phyloP scores from a whole-genome alignment of 1,139 yeast species.

The Geotrichum australiense region DNA sequence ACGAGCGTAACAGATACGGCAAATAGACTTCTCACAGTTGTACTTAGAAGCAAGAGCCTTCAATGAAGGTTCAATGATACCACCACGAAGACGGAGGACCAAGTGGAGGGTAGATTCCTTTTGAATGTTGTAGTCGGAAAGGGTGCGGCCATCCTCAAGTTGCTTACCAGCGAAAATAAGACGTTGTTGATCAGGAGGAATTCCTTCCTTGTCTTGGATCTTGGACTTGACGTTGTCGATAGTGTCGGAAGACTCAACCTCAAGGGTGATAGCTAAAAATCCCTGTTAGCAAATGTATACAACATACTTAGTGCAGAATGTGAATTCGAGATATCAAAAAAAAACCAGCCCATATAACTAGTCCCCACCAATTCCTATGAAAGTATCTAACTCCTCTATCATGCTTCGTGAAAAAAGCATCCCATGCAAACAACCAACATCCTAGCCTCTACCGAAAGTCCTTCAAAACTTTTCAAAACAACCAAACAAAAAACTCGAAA shows the following conservation, averaged over 20 bases:
- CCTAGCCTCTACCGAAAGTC: no score
- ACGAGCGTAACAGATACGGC: conserved; percentile 99
- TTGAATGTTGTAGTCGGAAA: conserved; percentile 91
- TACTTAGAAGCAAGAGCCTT: conserved; percentile 98
- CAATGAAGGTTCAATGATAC: conserved; percentile 98
- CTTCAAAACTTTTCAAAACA: no score
- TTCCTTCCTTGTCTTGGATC: conserved; percentile 93
- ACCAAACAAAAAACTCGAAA: no score
- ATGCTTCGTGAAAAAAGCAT: no score
- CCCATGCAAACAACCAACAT: no score
- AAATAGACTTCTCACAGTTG: conserved; percentile 99
- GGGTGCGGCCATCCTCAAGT: conserved; percentile 88
- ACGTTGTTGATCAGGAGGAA: conserved; percentile 94
- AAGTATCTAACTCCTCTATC: no score
- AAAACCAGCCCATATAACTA: no score
- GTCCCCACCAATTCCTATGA: no score
- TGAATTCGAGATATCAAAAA: no score
- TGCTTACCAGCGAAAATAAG: conserved; percentile 92
- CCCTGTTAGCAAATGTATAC: no score
- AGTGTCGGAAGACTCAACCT: conserved; percentile 91
- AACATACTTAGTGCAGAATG: no score
- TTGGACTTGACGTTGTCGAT: conserved; percentile 90
- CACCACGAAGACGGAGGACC: conserved; percentile 88
- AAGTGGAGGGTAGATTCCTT: conserved; percentile 86
- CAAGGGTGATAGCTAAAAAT: conserved; percentile 62